Conservation (phyloP, 352 stramenopile species). For the Elongisporangium anandrum region DNA sequence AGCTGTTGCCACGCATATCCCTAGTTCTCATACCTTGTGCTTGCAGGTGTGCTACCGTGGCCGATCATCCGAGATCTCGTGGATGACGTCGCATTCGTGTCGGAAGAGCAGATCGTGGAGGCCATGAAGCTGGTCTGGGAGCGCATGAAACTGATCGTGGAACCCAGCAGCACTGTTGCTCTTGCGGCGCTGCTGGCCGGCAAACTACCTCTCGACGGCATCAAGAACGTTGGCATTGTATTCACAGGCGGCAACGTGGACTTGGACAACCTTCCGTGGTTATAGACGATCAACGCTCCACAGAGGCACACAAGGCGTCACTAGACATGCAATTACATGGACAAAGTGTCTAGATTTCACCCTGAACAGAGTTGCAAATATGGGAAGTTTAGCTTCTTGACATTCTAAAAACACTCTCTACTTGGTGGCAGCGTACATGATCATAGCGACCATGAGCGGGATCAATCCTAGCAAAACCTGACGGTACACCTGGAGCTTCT, state of each 20-base stretch:
- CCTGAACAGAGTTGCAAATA: too few species aligned
- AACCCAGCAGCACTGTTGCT: constrained; percentile 60
- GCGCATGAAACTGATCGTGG: constrained; percentile 85
- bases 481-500: constrained; percentile 61
- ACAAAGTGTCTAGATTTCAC: too few species aligned
- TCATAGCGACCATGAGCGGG: constrained; percentile 39
- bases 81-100: constrained; percentile 86
- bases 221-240: constrained; percentile 50
- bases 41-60: constrained; percentile 22
- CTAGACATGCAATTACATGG: too few species aligned
- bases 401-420: constrained; percentile 13
- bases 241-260: constrained; percentile 68
- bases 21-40: neutral
- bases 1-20: too few species aligned
- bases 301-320: too few species aligned
- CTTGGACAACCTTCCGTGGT: constrained; percentile 56
- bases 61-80: constrained; percentile 85
- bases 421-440: constrained; percentile 49
- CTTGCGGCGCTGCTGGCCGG: constrained; percentile 36
- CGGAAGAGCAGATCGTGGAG: constrained; percentile 78
- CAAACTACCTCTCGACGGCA: constrained; percentile 28
- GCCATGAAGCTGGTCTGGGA: constrained; percentile 87
- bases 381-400: constrained; percentile 1
- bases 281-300: too few species aligned
- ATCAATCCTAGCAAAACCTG: constrained; percentile 49